Percentiles rank a stretch among this genome's conserved stretches.
Conservation (phyloP, 2,329 filamentous ascomycete species). For the Beauveria sp. region DNA sequence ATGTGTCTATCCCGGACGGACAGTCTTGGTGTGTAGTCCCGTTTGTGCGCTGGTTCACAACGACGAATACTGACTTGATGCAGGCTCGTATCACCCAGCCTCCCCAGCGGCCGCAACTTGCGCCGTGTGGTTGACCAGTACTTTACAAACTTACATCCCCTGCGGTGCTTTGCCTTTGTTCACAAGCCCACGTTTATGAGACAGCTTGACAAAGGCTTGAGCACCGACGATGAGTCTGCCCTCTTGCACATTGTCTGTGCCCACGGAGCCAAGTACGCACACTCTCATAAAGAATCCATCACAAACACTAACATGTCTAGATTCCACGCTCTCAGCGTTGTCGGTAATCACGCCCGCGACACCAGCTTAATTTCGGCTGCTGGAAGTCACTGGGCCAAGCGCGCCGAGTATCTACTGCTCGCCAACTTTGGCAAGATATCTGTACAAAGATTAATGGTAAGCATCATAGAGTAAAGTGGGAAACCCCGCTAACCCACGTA, state of each 20-base stretch:
- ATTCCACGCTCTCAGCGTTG: conserved; percentile 25
- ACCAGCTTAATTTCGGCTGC: conserved; percentile 24
- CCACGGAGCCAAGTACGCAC: conserved; percentile 29
- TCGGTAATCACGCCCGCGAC: conserved; percentile 23
- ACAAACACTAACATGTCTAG: conserved; percentile 17
- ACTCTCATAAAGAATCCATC: neutral
- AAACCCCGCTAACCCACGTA: conserved; percentile 12
- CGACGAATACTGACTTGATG: neutral
- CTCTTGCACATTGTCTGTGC: conserved; percentile 30
- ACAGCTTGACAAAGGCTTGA: conserved; percentile 29
- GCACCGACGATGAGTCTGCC: conserved; percentile 28
- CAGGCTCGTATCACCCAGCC: conserved; percentile 26
- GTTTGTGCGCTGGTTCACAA: neutral
- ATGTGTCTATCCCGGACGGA: conserved; percentile 9
- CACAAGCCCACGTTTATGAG: conserved; percentile 32
- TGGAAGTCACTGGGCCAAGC: conserved; percentile 31
- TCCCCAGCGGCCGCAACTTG: conserved; percentile 26
- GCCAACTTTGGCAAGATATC: conserved; percentile 32
- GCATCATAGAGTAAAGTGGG: neutral
- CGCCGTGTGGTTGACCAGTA: conserved; percentile 30
- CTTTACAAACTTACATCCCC: conserved; percentile 32
- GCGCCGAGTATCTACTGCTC: conserved; percentile 27
- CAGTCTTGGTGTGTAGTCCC: conserved; percentile 13
- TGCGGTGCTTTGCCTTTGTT: conserved; percentile 33
- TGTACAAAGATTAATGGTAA: conserved; percentile 31